Evolutionary conservation across 331 rosid species (phyloP), one percentile per base, ranked within the genome.

Genomic region (Erythrophleum ivorense): DNA sequence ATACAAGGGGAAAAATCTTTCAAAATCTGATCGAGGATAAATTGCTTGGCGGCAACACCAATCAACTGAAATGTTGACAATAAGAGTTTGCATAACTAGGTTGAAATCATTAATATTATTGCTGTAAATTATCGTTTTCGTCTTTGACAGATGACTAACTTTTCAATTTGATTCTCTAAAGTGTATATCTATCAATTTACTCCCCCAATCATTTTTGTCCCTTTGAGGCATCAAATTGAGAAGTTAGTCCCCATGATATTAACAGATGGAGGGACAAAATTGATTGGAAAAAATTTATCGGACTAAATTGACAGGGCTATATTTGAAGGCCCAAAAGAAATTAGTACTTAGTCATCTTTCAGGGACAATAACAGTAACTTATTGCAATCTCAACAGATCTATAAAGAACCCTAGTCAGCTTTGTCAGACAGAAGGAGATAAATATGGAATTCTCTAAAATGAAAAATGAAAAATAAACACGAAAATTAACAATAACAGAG

Each of bases 401-500:
- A 65, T 40, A n/a, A 65, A 65, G 71, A 15, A 43, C 12, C 49
- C 45, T 40, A 24, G 57, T 59, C 60, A 57, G 8, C 4, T 68
- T 21, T 69, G n/a, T 69, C 70, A 57, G 41, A 11, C 11, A 60
- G 58, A 62, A 72, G 0, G 34, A 49, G 43, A 64, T 0, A n/a
- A 18, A 68, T 46, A 24, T 21, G 54, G 10, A 59, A 72, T 36
- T 34, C 33, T 54, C 64, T 52, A 43, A 21, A 54, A 29, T 19
- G 18, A 55, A 57, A n/a, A 52, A n/a, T 3, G 24, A 50, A 9
- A 64, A 13, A 19, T 36, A 57, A 67, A 16, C 33, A 76, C 62
- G 50, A 75, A 79, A 82, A 66, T 69, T 38, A n/a, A 79, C 16
- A 38, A 19, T 43, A 50, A 40, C 82, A 68, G 66, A 50, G 36